phyloP scores from a whole-genome alignment of 257 asterid genomes.

The Penstemon davidsonii region DNA sequence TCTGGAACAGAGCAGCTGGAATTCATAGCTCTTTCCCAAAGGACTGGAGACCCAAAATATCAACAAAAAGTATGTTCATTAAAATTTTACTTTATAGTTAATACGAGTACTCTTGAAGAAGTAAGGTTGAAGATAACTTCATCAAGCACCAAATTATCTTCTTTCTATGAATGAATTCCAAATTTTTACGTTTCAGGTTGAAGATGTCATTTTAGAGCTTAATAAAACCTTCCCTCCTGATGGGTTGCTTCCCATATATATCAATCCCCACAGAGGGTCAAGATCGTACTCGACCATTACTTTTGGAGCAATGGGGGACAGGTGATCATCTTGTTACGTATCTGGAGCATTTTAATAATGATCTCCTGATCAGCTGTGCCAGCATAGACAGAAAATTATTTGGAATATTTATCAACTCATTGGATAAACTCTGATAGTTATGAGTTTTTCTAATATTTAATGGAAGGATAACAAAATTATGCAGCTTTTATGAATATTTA shows the following conservation, averaged over 20 bases:
- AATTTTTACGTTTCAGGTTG: constrained; percentile 64
- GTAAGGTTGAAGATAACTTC: constrained; percentile 12
- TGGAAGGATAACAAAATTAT: constrained; percentile 25
- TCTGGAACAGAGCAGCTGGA: constrained; percentile 98
- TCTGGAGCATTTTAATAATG: constrained; percentile 4
- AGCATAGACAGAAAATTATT: constrained; percentile 2
- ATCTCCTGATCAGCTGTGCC: constrained; percentile 7
- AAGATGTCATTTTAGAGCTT: constrained; percentile 80
- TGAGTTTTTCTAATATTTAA: constrained; percentile 28
- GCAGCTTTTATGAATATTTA: constrained; percentile 95
- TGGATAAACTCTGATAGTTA: constrained; percentile 15
- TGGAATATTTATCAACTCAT: constrained; percentile 1
- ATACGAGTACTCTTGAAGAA: constrained; percentile 18
- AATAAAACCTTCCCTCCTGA: constrained; percentile 88
- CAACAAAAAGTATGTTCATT: constrained; percentile 63
- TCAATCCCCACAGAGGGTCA: constrained; percentile 72
- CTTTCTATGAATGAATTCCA: constrained; percentile 16
- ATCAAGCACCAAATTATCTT: constrained; percentile 23
- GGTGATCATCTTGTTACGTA: constrained; percentile 47
- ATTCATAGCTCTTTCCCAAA: constrained; percentile 97
- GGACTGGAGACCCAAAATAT: constrained; percentile 89
- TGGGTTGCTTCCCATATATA: constrained; percentile 96
- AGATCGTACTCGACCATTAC: constrained; percentile 84
- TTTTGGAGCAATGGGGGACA: constrained; percentile 99
- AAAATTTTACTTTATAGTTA: not conserved